Evolutionary conservation across 345 rosid species (phyloP).

Genomic region (Eucalyptus curtisii): DNA sequence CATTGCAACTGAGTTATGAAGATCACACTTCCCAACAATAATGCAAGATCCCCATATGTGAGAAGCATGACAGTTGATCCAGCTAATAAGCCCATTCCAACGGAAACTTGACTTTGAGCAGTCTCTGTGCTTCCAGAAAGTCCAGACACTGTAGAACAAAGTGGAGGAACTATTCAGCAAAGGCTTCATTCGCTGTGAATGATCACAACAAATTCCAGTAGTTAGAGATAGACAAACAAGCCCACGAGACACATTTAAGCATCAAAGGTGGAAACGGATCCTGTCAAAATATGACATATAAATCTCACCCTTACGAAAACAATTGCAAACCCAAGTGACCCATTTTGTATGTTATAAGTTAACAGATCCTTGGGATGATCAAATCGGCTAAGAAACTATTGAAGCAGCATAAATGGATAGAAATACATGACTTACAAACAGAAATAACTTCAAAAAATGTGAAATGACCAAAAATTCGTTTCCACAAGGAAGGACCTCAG

Average conservation of each 20-base stretch:
- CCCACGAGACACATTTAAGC: background rate
- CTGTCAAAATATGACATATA: background rate
- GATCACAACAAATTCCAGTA: background rate
- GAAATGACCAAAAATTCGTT: background rate
- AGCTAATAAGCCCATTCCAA: constrained; percentile 88
- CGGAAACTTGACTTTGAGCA: constrained; percentile 84
- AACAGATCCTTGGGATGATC: background rate
- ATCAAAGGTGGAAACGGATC: background rate
- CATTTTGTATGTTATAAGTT: background rate
- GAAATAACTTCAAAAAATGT: background rate
- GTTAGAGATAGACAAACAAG: background rate
- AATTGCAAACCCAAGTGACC: background rate
- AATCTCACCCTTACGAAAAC: background rate
- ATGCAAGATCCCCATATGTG: constrained; percentile 88
- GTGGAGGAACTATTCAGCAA: background rate
- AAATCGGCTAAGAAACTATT: background rate
- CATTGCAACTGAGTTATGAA: constrained; percentile 23
- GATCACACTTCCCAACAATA: constrained; percentile 64
- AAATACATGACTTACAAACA: background rate
- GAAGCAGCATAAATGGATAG: background rate
- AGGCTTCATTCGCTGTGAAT: background rate
- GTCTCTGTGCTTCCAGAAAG: constrained; percentile 54
- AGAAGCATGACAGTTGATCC: constrained; percentile 88
- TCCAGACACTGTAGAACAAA: constrained; percentile 55
- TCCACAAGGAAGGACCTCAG: background rate